These are phyloP conservation scores for Ochetophila trinervis DNA, from an alignment of 306 rosid genomes.

Conservation along the genomic window DNA sequence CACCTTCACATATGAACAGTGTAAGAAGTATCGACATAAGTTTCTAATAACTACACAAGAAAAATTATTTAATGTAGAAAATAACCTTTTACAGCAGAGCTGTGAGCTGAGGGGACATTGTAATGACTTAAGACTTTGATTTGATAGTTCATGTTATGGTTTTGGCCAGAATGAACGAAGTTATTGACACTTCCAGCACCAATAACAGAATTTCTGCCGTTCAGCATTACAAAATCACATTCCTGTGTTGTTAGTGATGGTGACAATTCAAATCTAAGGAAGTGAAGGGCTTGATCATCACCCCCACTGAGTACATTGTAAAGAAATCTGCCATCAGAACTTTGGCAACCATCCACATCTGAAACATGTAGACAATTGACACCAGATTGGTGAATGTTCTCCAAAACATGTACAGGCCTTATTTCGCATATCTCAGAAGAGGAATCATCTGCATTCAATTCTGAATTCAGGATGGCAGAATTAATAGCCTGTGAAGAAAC, in stretches of 20 bases:
- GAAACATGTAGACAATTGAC: slow-evolving; percentile 94
- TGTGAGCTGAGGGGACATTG: slow-evolving; percentile 72
- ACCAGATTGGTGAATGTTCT: slow-evolving; percentile 78
- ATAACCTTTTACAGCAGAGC: slow-evolving; percentile 87
- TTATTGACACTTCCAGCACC: slow-evolving; percentile 31
- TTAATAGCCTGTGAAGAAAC: slow-evolving; percentile 36
- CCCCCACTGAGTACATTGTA: slow-evolving; percentile 82
- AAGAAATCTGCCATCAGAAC: slow-evolving; percentile 28
- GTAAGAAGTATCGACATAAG: not conserved
- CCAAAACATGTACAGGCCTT: slow-evolving; percentile 51
- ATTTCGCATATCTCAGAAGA: slow-evolving; percentile 54
- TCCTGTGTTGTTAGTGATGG: slow-evolving; percentile 25
- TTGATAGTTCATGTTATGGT: slow-evolving; percentile 29
- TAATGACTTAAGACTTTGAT: slow-evolving; percentile 46
- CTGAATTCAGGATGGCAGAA: slow-evolving; percentile 31
- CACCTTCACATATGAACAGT: slow-evolving; percentile 55
- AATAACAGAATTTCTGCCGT: slow-evolving; percentile 16
- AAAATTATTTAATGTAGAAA: not conserved
- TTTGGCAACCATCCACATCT: slow-evolving; percentile 40
- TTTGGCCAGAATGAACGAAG: slow-evolving; percentile 27
- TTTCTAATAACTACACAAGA: no score
- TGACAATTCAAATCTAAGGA: slow-evolving; percentile 53
- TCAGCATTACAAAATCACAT: slow-evolving; percentile 32
- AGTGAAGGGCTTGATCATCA: slow-evolving; percentile 86
- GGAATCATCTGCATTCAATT: slow-evolving; percentile 34